phyloP scores from a whole-genome alignment of 23 red algal species.

The Gracilariopsis chorda region DNA sequence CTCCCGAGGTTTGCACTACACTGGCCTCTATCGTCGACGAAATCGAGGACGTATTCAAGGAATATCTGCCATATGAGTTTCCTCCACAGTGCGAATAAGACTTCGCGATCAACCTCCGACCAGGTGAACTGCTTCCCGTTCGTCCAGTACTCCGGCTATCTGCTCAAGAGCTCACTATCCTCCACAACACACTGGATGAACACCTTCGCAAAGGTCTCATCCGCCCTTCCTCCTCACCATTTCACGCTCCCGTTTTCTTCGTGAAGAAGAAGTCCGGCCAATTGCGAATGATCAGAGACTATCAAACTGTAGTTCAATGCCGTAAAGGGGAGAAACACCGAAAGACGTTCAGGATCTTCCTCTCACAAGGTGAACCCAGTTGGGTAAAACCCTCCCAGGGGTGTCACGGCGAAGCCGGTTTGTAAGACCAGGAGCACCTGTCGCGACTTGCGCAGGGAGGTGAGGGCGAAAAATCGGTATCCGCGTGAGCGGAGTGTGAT shows the following conservation, averaged over 20 bases:
- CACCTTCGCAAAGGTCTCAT: neutral
- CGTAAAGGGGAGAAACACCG: no score
- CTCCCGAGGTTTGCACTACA: no score
- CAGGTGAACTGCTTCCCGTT: neutral
- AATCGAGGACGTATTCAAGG: neutral
- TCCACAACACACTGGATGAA: neutral
- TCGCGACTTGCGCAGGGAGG: no score
- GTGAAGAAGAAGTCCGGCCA: neutral
- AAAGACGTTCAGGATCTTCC: no score
- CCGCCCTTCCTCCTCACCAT: neutral
- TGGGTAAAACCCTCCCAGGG: no score
- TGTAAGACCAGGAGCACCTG: no score
- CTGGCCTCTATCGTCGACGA: no score
- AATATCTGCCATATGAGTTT: neutral
- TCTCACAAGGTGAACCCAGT: no score
- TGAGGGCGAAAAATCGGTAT: no score
- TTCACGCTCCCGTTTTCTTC: neutral
- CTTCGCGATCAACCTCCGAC: neutral
- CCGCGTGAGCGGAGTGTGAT: no score
- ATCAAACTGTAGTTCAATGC: neutral
- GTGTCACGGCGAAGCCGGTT: no score
- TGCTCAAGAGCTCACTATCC: neutral
- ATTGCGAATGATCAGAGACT: neutral
- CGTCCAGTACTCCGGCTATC: neutral
- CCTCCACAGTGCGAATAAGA: neutral